Conservation (phyloP, 116 monocot species). For the Phalaenopsis hybrid region DNA sequence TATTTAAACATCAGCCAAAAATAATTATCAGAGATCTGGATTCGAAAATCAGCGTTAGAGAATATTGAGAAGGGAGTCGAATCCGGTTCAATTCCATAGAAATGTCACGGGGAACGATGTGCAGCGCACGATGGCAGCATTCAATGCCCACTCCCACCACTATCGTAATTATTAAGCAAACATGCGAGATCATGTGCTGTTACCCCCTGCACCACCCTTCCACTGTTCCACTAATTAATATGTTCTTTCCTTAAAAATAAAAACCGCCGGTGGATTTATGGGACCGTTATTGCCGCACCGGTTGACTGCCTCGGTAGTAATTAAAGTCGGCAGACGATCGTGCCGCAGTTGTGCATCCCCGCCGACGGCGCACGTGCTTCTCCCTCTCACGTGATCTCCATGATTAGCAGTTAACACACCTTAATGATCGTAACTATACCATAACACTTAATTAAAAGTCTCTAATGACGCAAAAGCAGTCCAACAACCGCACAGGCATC, state of each 20-base stretch:
- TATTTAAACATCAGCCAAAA: no score
- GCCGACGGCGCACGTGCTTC: constrained; percentile 10
- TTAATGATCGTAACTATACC: background rate
- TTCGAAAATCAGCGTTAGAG: no score
- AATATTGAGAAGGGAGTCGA: no score
- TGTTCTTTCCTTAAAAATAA: no score
- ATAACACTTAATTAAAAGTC: background rate
- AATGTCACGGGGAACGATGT: background rate
- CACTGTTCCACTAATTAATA: background rate
- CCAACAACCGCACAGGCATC: background rate
- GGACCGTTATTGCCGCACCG: background rate
- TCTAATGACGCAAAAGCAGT: background rate
- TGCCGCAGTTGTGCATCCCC: background rate
- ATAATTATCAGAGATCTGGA: no score
- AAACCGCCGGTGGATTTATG: no score
- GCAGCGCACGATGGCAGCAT: constrained; percentile 6
- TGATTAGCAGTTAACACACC: background rate
- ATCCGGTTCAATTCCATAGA: no score
- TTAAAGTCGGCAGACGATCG: constrained; percentile 2
- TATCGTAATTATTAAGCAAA: background rate
- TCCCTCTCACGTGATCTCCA: background rate
- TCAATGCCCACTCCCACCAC: background rate
- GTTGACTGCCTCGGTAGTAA: background rate
- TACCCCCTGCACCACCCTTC: background rate
- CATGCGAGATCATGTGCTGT: background rate